Conservation (phyloP, 768 basidiomycete genomes). For the Leccinum broughii region DNA sequence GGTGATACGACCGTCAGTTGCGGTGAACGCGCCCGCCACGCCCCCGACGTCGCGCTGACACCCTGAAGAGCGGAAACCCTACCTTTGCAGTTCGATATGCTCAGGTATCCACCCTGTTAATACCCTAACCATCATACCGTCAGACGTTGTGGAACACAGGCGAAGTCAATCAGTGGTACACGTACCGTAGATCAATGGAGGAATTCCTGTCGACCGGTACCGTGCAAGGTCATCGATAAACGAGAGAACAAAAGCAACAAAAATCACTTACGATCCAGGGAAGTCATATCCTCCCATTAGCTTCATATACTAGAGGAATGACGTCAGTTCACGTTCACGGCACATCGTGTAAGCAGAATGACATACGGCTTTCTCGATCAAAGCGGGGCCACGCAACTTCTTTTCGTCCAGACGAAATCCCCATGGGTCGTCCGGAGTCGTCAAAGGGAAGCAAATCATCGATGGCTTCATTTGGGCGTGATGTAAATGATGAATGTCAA, state of each 20-base stretch:
- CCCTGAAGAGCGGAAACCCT: background rate
- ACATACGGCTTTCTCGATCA: conserved; percentile 77
- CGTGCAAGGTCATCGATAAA: background rate
- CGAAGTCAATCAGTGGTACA: background rate
- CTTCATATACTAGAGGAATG: conserved; percentile 72
- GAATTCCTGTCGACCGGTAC: conserved; percentile 59
- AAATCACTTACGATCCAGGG: conserved; percentile 73
- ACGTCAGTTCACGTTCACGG: conserved; percentile 1
- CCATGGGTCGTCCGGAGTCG: conserved; percentile 54
- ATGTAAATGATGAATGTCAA: conserved; percentile 4
- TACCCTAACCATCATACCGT: conserved; percentile 40
- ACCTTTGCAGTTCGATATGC: conserved; percentile 69
- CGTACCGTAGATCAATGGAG: conserved; percentile 77
- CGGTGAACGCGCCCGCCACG: no score
- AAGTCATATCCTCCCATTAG: conserved; percentile 89
- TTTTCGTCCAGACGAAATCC: conserved; percentile 45
- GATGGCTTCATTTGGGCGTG: conserved; percentile 49
- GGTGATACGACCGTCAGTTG: no score
- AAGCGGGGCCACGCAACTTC: conserved; percentile 65
- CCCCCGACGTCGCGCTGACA: no score
- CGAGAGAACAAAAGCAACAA: background rate
- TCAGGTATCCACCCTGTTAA: conserved; percentile 93
- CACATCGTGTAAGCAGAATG: background rate
- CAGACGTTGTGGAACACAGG: background rate
- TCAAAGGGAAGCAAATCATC: conserved; percentile 71